Percentiles rank a stretch among this genome's conserved stretches.
Evolutionary conservation across 352 stramenopile genomes (phyloP).

Genomic region (Phytophthora vignae): DNA sequence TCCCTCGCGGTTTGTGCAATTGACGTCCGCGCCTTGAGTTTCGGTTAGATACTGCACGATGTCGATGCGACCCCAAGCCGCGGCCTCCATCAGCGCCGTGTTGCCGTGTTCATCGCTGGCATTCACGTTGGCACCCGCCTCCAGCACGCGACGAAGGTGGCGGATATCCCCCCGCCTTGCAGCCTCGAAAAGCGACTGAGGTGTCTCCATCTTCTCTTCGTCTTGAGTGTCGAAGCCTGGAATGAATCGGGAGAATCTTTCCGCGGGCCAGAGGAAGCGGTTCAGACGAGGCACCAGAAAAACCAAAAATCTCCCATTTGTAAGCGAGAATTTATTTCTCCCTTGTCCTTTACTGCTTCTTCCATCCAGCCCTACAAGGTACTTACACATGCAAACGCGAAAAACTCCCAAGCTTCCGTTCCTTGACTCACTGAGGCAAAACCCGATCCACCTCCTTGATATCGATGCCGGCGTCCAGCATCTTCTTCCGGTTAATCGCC

Average conservation of each 20-base stretch:
- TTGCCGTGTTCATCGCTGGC: neutral
- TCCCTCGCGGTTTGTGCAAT: neutral
- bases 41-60: neutral
- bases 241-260: neutral
- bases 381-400: too few relatives aligned
- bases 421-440: slow-evolving; percentile 25
- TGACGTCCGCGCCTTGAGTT: neutral
- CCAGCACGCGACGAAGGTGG: neutral
- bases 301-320: too few relatives aligned
- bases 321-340: too few relatives aligned
- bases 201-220: neutral
- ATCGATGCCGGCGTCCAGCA: slow-evolving; percentile 46
- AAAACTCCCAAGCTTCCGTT: neutral
- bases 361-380: too few relatives aligned
- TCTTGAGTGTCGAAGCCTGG: too few relatives aligned
- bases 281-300: neutral
- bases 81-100: neutral
- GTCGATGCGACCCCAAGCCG: neutral
- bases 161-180: neutral
- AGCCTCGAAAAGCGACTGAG: neutral
- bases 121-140: neutral
- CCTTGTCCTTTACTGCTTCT: too few relatives aligned
- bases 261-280: too few relatives aligned
- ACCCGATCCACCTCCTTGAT: slow-evolving; percentile 41
- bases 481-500: slow-evolving; percentile 47